These are phyloP conservation scores for Thraustochytrium striatum DNA, from an alignment of 352 stramenopile species.

Conservation along the genomic window DNA sequence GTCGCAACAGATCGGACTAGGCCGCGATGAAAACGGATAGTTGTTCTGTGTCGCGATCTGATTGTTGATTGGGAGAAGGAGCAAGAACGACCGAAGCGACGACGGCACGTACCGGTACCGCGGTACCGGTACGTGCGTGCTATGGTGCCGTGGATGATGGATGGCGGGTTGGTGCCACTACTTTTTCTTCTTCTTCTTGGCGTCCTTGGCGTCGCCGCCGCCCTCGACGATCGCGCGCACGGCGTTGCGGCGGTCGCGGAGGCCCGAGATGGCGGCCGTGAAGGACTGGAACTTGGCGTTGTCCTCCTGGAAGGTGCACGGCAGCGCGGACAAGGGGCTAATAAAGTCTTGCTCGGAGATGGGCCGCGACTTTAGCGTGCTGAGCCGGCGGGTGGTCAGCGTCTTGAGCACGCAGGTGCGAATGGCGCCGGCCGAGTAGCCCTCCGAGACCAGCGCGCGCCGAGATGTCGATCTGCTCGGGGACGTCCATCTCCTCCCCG, in stretches of 20 bases:
- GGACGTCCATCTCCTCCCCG: conserved; percentile 46
- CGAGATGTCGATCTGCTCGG: conserved; percentile 71
- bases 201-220: conserved; percentile 69
- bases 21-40: too few species aligned
- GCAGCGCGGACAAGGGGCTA: conserved; percentile 60
- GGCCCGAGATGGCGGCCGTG: conserved; percentile 65
- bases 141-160: too few species aligned
- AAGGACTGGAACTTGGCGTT: conserved; percentile 71
- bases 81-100: too few species aligned
- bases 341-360: conserved; percentile 80
- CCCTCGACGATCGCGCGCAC: conserved; percentile 60
- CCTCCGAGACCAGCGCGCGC: conserved; percentile 81
- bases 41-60: too few species aligned
- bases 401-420: conserved; percentile 67
- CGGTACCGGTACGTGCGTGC: too few species aligned
- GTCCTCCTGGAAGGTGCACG: conserved; percentile 64
- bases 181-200: conserved; percentile 64
- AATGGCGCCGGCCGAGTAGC: conserved; percentile 79
- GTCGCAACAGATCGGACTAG: too few species aligned
- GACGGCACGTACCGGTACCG: too few species aligned
- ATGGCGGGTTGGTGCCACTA: too few species aligned
- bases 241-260: conserved; percentile 65
- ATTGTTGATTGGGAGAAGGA: too few species aligned
- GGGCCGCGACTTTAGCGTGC: conserved; percentile 69
- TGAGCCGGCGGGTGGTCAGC: conserved; percentile 67